phyloP scores from a whole-genome alignment of 2,329 filamentous ascomycete genomes.

The Dactylonectria macrodidyma region DNA sequence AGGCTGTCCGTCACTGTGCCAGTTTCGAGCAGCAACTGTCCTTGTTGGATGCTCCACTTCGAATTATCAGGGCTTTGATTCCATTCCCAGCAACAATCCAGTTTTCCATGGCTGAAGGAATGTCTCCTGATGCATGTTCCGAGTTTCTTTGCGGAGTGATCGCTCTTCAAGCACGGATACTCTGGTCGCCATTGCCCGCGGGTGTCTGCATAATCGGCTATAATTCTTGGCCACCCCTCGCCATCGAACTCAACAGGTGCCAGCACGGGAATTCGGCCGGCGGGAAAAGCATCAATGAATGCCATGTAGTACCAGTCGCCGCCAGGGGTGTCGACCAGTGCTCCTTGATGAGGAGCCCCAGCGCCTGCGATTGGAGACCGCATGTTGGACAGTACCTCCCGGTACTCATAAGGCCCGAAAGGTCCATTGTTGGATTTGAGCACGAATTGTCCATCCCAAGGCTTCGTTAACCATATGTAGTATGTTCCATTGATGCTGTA shows the following conservation, averaged over 20 bases:
- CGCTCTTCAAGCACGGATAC: conserved; percentile 50
- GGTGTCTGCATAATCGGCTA: conserved; percentile 49
- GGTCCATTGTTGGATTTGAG: conserved; percentile 62
- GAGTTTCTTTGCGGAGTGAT: conserved; percentile 52
- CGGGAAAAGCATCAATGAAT: conserved; percentile 70
- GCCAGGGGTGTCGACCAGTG: conserved; percentile 65
- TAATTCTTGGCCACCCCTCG: conserved; percentile 64
- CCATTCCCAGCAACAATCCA: conserved; percentile 70
- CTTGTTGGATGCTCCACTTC: conserved; percentile 60
- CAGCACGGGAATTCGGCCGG: conserved; percentile 69
- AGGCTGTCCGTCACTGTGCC: conserved; percentile 68
- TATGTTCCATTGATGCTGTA: conserved; percentile 71
- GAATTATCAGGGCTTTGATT: conserved; percentile 72
- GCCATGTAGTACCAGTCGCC: conserved; percentile 73
- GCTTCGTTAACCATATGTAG: conserved; percentile 67
- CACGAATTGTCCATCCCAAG: conserved; percentile 62
- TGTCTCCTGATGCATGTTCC: too few relatives aligned
- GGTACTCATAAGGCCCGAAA: conserved; percentile 66
- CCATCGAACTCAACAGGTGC: conserved; percentile 67
- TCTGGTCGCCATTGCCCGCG: conserved; percentile 61
- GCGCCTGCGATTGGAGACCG: conserved; percentile 53
- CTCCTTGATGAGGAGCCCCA: conserved; percentile 68
- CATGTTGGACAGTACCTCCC: conserved; percentile 55
- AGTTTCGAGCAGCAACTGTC: conserved; percentile 61
- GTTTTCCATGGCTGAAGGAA: conserved; percentile 53